These are phyloP conservation scores for Flaveria linearis DNA, from an alignment of 129 eudicot genomes.

Conservation along the genomic window DNA sequence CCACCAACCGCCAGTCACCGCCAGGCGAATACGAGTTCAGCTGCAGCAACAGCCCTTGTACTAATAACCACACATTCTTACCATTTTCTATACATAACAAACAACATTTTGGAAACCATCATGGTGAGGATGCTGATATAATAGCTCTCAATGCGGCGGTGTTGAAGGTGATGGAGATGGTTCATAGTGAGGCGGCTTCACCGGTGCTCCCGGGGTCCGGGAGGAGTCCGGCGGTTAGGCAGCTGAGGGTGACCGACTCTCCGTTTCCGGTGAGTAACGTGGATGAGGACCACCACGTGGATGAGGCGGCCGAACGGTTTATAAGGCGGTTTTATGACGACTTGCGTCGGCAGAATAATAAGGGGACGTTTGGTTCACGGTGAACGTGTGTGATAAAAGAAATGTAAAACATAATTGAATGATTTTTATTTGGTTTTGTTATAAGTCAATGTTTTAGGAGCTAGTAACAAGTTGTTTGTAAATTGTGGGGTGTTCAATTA, in stretches of 20 bases:
- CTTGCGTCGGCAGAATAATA: neutral
- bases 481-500: neutral
- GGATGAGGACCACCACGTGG: conserved; percentile 13
- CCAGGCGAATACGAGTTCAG: conserved; percentile 60
- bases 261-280: conserved; percentile 10
- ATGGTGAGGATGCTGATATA: neutral
- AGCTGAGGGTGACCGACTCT: conserved; percentile 20
- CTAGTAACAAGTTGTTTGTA: neutral
- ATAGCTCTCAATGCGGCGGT: neutral
- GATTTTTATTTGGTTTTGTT: too few relatives aligned
- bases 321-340: conserved; percentile 16
- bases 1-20: conserved; percentile 25
- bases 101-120: conserved; percentile 22
- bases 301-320: conserved; percentile 10
- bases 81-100: conserved; percentile 38
- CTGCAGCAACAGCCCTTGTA: conserved; percentile 49
- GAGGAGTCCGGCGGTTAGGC: conserved; percentile 20
- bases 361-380: neutral
- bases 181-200: neutral
- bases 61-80: neutral
- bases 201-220: neutral
- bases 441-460: too few relatives aligned
- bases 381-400: neutral
- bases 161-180: conserved; percentile 11
- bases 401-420: too few relatives aligned